Conservation (phyloP, 202 grass and related monocot species). For the Schoenoplectus triqueter region DNA sequence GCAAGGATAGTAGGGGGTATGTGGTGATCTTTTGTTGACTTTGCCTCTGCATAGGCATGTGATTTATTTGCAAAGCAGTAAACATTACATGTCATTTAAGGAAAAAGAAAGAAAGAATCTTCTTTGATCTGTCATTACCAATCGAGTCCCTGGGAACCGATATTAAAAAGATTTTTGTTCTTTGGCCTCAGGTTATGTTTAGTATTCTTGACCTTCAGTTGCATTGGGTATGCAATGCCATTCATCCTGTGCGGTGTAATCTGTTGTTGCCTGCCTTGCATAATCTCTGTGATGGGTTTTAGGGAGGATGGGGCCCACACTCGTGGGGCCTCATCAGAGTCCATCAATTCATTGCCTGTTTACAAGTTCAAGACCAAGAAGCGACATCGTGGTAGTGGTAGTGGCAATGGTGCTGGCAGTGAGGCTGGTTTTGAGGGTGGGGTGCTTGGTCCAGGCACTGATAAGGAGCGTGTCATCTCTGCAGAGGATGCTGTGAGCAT, state of each 20-base stretch:
- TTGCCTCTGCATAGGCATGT: background rate
- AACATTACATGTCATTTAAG: background rate
- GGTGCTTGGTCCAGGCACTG: slow-evolving; percentile 82
- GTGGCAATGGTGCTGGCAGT: slow-evolving; percentile 51
- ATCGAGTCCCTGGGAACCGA: background rate
- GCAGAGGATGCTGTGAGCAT: slow-evolving; percentile 80
- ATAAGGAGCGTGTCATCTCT: slow-evolving; percentile 78
- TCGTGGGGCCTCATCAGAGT: slow-evolving; percentile 84
- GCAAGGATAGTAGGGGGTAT: background rate
- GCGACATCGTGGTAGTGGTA: slow-evolving; percentile 41
- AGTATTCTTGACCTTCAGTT: slow-evolving; percentile 94
- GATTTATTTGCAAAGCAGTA: slow-evolving; percentile 7
- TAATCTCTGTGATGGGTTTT: slow-evolving; percentile 96
- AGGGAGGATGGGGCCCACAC: slow-evolving; percentile 80
- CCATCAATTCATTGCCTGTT: slow-evolving; percentile 79
- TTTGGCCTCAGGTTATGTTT: slow-evolving; percentile 71
- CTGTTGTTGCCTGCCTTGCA: slow-evolving; percentile 94
- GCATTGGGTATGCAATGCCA: slow-evolving; percentile 96
- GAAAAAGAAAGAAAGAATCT: background rate
- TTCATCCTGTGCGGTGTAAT: slow-evolving; percentile 98
- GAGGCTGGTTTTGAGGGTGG: slow-evolving; percentile 62
- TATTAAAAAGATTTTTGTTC: background rate
- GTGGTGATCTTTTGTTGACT: background rate
- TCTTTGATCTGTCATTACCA: slow-evolving; percentile 1
- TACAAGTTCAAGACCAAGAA: slow-evolving; percentile 91